Base-by-base conservation (phyloP, 306 rosid genomes). In the Cucurbita maxima region DNA sequence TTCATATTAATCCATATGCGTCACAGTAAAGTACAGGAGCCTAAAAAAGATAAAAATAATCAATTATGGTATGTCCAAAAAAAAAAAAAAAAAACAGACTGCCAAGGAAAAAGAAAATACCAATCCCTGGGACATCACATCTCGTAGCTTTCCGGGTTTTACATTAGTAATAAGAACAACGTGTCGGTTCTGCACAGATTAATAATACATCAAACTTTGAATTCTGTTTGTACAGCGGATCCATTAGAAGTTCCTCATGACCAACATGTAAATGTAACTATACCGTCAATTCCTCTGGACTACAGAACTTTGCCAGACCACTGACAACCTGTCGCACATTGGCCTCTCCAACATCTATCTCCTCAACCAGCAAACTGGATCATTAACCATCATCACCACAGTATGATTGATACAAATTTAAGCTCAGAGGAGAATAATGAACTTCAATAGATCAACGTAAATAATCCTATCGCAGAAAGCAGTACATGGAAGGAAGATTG, bases 101-200 rank as follows among this genome's bases (percentile, higher is more conserved):
- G 67, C 70, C n/a, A 73, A 63, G 20, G 76, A 51, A 60, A 25
- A 50, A 38, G 72, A 34, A 22, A 60, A 56, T 85, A 94, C 99
- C 97, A 94, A 81, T 76, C 99, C 99, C 84, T 94, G 91, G n/a
- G 97, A 94, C 85, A 82, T 25, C 78, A 94, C 92, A 74, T 94
- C 99, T 44, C 99, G 90, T 59, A 94, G 89, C 80, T 89, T 94
- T 82, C 99, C 97, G 81, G 97, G 97, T 79, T 91, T 94, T 74
- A 94, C 99, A 78, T 94, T 94, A 77, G 96, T 91, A 69, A 94
- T 83, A 80, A 94, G 92, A 59, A 80, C 97, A 77, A 94, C 89
- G 0, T 38, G 90, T 59, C 90, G 99, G 34, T 88, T 91, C 99
- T 94, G 90, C 75, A 62, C 51, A 48, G 56, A 76, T 51, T 7